Evolutionary conservation across 768 basidiomycete genomes (phyloP), one percentile per base, ranked within the genome.

Genomic region (Naganishia randhawae): DNA sequence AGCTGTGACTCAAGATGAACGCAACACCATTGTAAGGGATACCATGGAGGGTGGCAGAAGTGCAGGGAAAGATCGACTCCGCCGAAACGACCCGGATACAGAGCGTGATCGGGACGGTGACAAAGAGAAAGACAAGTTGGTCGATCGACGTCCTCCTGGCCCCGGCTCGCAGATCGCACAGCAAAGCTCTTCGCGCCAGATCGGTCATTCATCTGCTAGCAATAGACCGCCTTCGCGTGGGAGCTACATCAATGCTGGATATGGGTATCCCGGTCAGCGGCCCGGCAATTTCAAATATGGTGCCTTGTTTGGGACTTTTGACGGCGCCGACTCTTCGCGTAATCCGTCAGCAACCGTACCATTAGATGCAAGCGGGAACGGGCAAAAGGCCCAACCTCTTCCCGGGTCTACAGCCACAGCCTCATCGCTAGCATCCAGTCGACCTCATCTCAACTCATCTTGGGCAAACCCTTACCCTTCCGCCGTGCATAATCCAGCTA

Each of bases 391-490:
- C 16, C 37, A 19, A 19, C 27, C 41, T 11, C 9, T 17, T 13
- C 31, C 42, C 6, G 65, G 39, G 14, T 7, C 45, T 48, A 29
- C 35, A 9, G 51, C 37, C 9, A 9, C 39, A 22, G 37, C 41
- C 3, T 41, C 61, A 17, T 39, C 41, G 17, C 63, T 17, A 27
- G 10, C 57, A 13, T 35, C 57, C 33, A 42, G 37, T 31, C 65
- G 41, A 19, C 25, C 41, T 11, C 32, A 68, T 19, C 13, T 39
- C 25, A 29, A 17, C 52, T 37, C 57, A 17, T 62, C 57, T 9
- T 68, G 67, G 67, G 48, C 45, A 22, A 68, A 68, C 50, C 67
- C 67, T 2, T 54, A 61, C 31, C 42, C 27, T 25, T 45, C 63
- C 11, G 11, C 57, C 8, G 16, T 45, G 31, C 22, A 51, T 3